Conservation (phyloP, 2,329 filamentous ascomycete genomes). For the Graphium sp. region DNA sequence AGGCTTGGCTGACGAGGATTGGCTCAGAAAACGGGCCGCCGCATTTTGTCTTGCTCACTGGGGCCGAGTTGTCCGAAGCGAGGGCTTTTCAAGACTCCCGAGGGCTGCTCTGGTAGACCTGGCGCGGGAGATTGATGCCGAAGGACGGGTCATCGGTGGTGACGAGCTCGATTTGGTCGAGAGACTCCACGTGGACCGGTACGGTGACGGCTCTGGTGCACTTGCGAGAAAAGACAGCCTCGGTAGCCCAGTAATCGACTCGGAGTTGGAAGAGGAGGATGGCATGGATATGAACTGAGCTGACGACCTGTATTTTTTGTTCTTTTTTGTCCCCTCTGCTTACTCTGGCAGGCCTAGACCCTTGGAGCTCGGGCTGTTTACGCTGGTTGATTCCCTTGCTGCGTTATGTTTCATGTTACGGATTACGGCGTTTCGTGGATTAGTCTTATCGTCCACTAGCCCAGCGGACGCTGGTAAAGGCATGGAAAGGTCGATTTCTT, state of each 20-base stretch:
- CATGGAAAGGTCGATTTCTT: too few species aligned
- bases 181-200: slow-evolving; percentile 29
- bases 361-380: too few species aligned
- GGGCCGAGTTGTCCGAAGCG: slow-evolving; percentile 82
- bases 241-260: slow-evolving; percentile 39
- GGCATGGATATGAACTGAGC: slow-evolving; percentile 39
- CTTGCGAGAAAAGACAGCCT: slow-evolving; percentile 39
- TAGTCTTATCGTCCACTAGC: too few species aligned
- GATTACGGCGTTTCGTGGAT: too few species aligned
- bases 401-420: too few species aligned
- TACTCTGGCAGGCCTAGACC: background rate
- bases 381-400: too few species aligned
- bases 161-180: slow-evolving; percentile 55
- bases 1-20: slow-evolving; percentile 77
- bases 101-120: slow-evolving; percentile 73
- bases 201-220: slow-evolving; percentile 18
- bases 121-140: slow-evolving; percentile 82
- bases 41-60: slow-evolving; percentile 84
- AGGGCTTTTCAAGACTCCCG: slow-evolving; percentile 69
- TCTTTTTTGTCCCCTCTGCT: background rate
- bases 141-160: slow-evolving; percentile 78
- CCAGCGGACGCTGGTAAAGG: too few species aligned
- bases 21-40: slow-evolving; percentile 78
- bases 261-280: slow-evolving; percentile 42
- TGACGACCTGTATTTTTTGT: too few species aligned